Evolutionary conservation across 768 basidiomycete genomes (phyloP), one percentile per base, ranked within the genome.

Genomic region (Mycena galopus): DNA sequence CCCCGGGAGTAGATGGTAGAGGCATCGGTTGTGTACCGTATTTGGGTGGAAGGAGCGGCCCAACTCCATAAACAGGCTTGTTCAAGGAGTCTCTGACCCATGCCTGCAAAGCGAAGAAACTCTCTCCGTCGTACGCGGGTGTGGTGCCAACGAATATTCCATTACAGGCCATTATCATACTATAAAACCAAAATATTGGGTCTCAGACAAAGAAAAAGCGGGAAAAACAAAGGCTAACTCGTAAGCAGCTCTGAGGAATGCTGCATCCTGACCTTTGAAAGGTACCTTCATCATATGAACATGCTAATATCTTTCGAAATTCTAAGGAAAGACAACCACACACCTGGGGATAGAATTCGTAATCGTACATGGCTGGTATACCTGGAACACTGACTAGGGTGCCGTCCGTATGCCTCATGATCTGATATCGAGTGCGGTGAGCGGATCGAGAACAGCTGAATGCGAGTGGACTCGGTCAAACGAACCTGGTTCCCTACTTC

Each of bases 311-410:
- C 10, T 9, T 37, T 5, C 1, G 11, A 37, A 37, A 11, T n/a
- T 23, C 4, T 14, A 4, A 12, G 39, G 16, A 21, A 16, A 10
- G 29, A n/a, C 30, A 21, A 4, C 3, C 32, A 33, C 11, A 23
- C 4, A 50, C 27, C 53, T 64, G 69, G 4, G 69, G 69, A 32
- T n/a, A 64, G 14, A 2, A 2, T 39, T 71, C 69, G 21, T 71
- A 65, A 30, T 71, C 69, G 21, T 59, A 59, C 63, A 71, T 71
- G 9, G 56, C 8, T 5, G 69, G 64, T 0, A 71, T 2, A 0
- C 63, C 69, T 2, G 62, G 47, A 11, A 71, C 42, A 1, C 37
- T 29, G 4, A 71, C 21, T 5, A 71, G 57, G 1, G 10, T 51
- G 2, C 69, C 63, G 4, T 71, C 47, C 2, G 69, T 60, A 9